Evolutionary conservation across 1,139 yeast genomes (phyloP), one percentile per base, ranked within the genome.

Genomic region (Tardiomyces depauwii): DNA sequence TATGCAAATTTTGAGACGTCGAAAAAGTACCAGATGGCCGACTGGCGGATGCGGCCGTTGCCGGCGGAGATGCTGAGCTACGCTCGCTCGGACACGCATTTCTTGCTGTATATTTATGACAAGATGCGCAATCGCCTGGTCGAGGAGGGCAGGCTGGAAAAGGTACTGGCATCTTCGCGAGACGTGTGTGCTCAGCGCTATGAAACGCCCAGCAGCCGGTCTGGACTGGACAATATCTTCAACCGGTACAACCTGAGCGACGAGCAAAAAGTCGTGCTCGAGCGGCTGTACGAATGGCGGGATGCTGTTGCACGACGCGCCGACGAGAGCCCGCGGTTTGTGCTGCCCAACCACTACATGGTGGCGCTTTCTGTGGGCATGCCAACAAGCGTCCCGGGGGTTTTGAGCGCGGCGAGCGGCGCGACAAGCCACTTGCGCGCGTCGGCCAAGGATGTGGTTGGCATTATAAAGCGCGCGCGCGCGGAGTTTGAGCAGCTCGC

Each of bases 21-120:
- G 9, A 93, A 93, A 59, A 85, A 89, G 64, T 93, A 89, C 63
- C 99, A 93, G 64, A 68, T 91, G 52, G 95, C 97, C 0, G 99
- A 91, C 64, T 91, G 99, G 99, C 77, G 99, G 63, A 68, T 82
- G 4, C 74, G 99, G 55, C 98, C 99, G 0, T 67, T 91, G 45
- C 76, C 87, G 2, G 63, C 70, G 13, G 80, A 87, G 39, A 83
- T 91, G 93, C 64, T 73, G 51, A 77, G 84, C 18, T 91, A 91
- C 63, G 99, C 99, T 0, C 75, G 95, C 54, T 85, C 96, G 0
- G 99, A 91, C 65, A 91, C 98, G 0, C 99, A 91, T 62, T 91
- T 88, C 57, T 66, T 91, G 47, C 71, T 91, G 40, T 78, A 83
- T 60, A 83, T 91, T 19, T 93, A 72, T 63, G 95, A 88, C 57